Base-by-base conservation (phyloP, 2,329 filamentous ascomycete genomes). In the Penicillium sp. region DNA sequence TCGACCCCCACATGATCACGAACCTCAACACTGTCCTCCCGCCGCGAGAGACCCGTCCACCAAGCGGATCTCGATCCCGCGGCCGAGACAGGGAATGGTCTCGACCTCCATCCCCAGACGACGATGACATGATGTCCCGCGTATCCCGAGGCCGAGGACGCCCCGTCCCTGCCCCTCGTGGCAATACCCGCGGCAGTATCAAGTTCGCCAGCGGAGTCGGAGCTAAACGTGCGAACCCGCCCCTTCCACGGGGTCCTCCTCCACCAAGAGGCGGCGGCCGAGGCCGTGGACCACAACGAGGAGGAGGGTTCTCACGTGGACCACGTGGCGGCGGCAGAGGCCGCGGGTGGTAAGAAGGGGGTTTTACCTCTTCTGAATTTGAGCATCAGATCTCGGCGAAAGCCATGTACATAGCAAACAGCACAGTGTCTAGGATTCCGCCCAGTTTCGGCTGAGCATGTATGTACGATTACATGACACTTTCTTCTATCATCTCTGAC, bases 1-100 rank as follows among this genome's bases (percentile, higher is more conserved):
- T 71, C 28, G 65, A 69, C 33, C 65, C 66, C 3, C 54, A 61
- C 3, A 62, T 64, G 39, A 64, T 74, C 22, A 65, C 64, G 34
- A 72, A 75, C 49, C 59, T 69, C 21, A 73, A 67, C 49, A 58
- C 62, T 3, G 55, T 61, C 19, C 35, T 57, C 22, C 46, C 50
- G 4, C 32, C 51, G 9, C 53, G 48, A 47, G 37, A 37, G 28
- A 35, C 17, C 6, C 48, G 45, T 22, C 55, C 50, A 12, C 34
- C 51, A 10, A 35, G 28, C 19, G 43, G 33, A 10, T n/a, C 26
- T 15, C 46, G 42, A 32, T 13, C 31, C 21, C 43, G 19, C 24
- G 26, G 22, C 42, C 37, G 44, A 35, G 31, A 22, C 6, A 38
- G 31, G 13, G 48, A 58, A 39, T 50, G 61, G 51, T 55, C 53